These are phyloP conservation scores for Arthrocladium fulminans DNA, from an alignment of 2,329 filamentous ascomycete genomes.

Conservation along the genomic window DNA sequence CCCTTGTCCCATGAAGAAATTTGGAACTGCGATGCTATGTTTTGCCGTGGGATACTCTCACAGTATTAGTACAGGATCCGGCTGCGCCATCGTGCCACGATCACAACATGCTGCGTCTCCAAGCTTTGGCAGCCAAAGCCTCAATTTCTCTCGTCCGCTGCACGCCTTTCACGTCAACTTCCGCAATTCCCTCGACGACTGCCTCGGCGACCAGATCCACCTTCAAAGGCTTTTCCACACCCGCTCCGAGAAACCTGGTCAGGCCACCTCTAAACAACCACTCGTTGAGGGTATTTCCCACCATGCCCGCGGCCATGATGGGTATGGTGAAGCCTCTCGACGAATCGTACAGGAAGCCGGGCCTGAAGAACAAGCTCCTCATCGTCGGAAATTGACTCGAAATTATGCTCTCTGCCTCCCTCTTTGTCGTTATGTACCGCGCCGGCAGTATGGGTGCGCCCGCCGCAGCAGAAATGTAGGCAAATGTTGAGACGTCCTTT, in stretches of 20 bases:
- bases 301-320: slow-evolving; percentile 66
- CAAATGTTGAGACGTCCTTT: slow-evolving; percentile 60
- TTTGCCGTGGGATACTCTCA: neutral
- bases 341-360: slow-evolving; percentile 82
- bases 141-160: slow-evolving; percentile 76
- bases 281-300: slow-evolving; percentile 67
- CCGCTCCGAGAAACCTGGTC: slow-evolving; percentile 67
- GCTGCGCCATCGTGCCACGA: neutral
- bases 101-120: slow-evolving; percentile 86
- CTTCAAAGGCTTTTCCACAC: slow-evolving; percentile 76
- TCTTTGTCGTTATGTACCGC: slow-evolving; percentile 83
- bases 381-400: slow-evolving; percentile 62
- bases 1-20: neutral
- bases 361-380: slow-evolving; percentile 72
- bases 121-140: slow-evolving; percentile 66
- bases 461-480: slow-evolving; percentile 80
- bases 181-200: slow-evolving; percentile 74
- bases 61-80: neutral
- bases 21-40: neutral
- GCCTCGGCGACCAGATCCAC: slow-evolving; percentile 82
- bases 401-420: slow-evolving; percentile 76
- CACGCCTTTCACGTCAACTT: slow-evolving; percentile 62
- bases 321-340: slow-evolving; percentile 75
- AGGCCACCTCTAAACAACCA: slow-evolving; percentile 63
- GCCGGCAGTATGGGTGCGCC: slow-evolving; percentile 75